Evolutionary conservation across 176 grass and related monocot genomes (phyloP), one percentile per base, ranked within the genome.

Genomic region (Oryza nivara): DNA sequence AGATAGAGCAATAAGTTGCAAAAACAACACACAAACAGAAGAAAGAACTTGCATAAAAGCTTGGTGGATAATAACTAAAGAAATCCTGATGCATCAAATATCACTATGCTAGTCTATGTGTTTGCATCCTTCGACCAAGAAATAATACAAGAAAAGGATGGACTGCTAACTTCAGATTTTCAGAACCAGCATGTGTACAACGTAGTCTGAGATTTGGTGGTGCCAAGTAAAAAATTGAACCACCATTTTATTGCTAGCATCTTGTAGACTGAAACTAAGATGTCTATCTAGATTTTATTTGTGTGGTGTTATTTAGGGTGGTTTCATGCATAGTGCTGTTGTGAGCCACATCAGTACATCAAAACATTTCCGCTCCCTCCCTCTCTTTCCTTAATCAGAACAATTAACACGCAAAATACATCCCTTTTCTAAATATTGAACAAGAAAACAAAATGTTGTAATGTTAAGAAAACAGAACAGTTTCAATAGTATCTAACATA

Each of bases 1-100:
- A 78, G 30, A 86, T 74, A 67, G 12, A 83, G 43, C 11, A 63
- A 4, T 23, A 63, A 63, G 58, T 23, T 46, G 3, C 79, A 56
- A 64, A 63, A 73, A 63, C 30, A 32, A 32, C 2, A 32, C 30
- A 32, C 20, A 4, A 58, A 54, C 7, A 78, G 23, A 73, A 32
- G 30, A 79, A 52, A 79, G 2, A 75, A 41, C 2, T 79, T 36
- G 19, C 1, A 67, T 7, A 64, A 19, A 19, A 81, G 19, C 25
- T 36, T 73, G 11, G 10, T 60, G 72, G 44, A 83, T 48, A 79
- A 69, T 74, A 68, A 32, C 61, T 75, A 47, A 74, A 76, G 17
- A 77, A 73, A 78, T 6, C 26, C 11, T 20, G 7, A 25, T 78
- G 28, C 38, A 40, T 61, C 46, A 77, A 82, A 67, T 35, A 67